These are phyloP conservation scores for Colletotrichum sidae DNA, from an alignment of 2,329 filamentous ascomycete species.

Conservation along the genomic window DNA sequence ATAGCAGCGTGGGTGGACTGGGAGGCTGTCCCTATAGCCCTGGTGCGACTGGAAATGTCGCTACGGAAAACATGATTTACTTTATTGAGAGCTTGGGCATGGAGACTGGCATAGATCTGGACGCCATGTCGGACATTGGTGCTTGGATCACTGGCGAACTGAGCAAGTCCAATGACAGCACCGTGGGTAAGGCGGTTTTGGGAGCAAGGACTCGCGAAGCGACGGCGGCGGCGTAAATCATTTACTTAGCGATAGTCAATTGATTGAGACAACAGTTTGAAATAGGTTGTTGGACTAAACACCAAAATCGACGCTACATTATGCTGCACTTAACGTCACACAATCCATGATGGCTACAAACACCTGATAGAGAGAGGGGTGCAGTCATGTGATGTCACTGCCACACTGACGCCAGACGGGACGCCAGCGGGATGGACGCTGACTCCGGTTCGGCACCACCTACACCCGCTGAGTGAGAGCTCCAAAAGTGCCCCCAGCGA, in stretches of 20 bases:
- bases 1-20: constrained; percentile 82
- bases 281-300: no score
- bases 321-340: no score
- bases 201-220: constrained; percentile 54
- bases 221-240: constrained; percentile 13
- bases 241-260: neutral
- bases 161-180: constrained; percentile 72
- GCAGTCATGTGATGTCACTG: constrained; percentile 56
- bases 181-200: constrained; percentile 74
- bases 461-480: constrained; percentile 13
- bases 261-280: no score
- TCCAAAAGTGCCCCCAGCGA: constrained; percentile 27
- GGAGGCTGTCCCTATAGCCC: constrained; percentile 89
- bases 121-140: constrained; percentile 75
- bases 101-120: constrained; percentile 78
- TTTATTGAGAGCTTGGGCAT: constrained; percentile 80
- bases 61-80: constrained; percentile 87
- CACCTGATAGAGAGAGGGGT: neutral
- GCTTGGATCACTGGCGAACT: constrained; percentile 77
- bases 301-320: no score
- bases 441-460: constrained; percentile 5
- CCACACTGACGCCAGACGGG: constrained; percentile 21
- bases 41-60: constrained; percentile 87
- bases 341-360: no score
- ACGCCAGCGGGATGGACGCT: constrained; percentile 2